Conservation (phyloP, 371 early-diverging fungal genomes). For the Mortierella sp. region DNA sequence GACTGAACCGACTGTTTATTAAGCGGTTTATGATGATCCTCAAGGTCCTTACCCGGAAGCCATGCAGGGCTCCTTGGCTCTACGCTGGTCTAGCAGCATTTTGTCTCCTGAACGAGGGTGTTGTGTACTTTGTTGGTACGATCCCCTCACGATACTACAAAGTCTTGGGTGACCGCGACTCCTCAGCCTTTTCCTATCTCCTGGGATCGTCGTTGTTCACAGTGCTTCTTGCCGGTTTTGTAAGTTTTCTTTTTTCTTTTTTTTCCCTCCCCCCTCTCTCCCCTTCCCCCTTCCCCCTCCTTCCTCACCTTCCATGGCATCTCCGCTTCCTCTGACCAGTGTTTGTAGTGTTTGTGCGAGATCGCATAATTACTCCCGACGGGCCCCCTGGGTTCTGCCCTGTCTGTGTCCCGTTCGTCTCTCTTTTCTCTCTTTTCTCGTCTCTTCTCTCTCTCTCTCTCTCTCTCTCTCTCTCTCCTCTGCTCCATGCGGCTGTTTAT, state of each 20-base stretch:
- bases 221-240: conserved; percentile 67
- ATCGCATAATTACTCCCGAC: neutral
- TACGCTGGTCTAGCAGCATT: conserved; percentile 59
- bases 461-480: no score
- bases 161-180: conserved; percentile 71
- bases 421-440: neutral
- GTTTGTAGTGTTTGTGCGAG: neutral
- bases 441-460: no score
- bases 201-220: conserved; percentile 62
- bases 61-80: conserved; percentile 55
- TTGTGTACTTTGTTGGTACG: conserved; percentile 78
- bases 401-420: no score
- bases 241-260: conserved; percentile 37
- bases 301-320: neutral
- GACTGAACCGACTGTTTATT: conserved; percentile 62
- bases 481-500: no score
- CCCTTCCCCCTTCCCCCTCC: neutral
- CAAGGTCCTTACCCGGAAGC: conserved; percentile 55
- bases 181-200: conserved; percentile 62
- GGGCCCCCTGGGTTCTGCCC: no score
- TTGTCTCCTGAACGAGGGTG: conserved; percentile 62
- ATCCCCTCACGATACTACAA: conserved; percentile 79
- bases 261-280: no score
- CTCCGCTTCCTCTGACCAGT: neutral
- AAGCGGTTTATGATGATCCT: conserved; percentile 58